Base-by-base conservation (phyloP, 2,329 filamentous ascomycete genomes). In the Plenodomus lindquistii region DNA sequence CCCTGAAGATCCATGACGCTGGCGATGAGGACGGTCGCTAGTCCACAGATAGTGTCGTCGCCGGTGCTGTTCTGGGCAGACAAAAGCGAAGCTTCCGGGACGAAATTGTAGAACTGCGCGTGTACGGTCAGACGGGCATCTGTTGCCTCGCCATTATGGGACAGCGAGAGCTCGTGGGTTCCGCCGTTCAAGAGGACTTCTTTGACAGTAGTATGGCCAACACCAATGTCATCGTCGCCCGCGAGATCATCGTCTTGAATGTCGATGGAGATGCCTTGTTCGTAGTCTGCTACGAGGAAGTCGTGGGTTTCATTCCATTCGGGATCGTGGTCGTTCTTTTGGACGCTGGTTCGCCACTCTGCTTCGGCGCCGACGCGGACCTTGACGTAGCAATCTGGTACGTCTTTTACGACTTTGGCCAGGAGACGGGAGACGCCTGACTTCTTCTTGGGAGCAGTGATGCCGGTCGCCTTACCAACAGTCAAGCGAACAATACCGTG, bases 271-370 rank as follows among this genome's bases (percentile, higher is more conserved):
- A 80, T 72, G 20, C 41, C 43, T 49, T 80, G 77, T 36, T 79
- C 76, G 51, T 70, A 69, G 52, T 79, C 77, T 8, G 67, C 59
- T 2, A 80, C 70, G 2, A 79, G 63, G 59, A 79, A 79, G 55
- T 79, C 77, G 50, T 75, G 71, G 2, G 75, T 77, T 60, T 80
- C 77, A 55, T 78, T 74, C 77, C 77, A 80, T 19, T 66, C 67
- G 0, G 77, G 77, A 27, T 76, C 66, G 24, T 64, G 65, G 24
- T 71, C 62, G 54, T 78, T 75, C 52, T 77, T 73, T 50, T 75
- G 71, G 3, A 68, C 70, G 2, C 67, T 65, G 0, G 77, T 79
- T 36, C 72, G 71, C 77, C 77, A 79, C 31, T 70, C 65, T 4
- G 64, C 63, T 54, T 75, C 76, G 2, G 75, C 75, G 24, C 76